Percentiles rank a stretch among this genome's conserved stretches.
These are phyloP conservation scores for Yamadazyma siamensis DNA, from an alignment of 1,139 yeast genomes.

Conservation along the genomic window DNA sequence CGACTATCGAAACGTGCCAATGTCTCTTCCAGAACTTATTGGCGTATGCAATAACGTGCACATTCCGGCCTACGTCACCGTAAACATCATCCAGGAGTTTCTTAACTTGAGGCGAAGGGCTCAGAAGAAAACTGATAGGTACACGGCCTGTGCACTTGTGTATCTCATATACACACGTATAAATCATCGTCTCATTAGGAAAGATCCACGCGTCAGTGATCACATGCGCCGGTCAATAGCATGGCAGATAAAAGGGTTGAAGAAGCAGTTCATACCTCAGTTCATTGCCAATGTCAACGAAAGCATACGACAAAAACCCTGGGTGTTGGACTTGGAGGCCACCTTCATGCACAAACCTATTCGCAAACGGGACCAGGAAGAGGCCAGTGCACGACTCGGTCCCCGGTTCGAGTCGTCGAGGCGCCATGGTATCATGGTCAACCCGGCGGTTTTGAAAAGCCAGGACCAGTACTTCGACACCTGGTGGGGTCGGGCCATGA, in stretches of 20 bases:
- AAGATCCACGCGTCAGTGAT: slow-evolving; percentile 47
- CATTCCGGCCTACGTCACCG: slow-evolving; percentile 53
- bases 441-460: too few relatives aligned
- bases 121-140: slow-evolving; percentile 58
- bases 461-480: too few relatives aligned
- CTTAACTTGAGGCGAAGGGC: slow-evolving; percentile 50
- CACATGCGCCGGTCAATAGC: slow-evolving; percentile 49
- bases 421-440: too few relatives aligned
- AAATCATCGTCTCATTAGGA: slow-evolving; percentile 43
- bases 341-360: slow-evolving; percentile 33
- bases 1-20: slow-evolving; percentile 5
- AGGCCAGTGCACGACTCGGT: slow-evolving; percentile 31
- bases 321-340: slow-evolving; percentile 49
- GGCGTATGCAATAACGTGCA: slow-evolving; percentile 61
- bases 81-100: slow-evolving; percentile 49
- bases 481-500: too few relatives aligned
- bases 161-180: slow-evolving; percentile 56
- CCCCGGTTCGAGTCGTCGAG: too few relatives aligned
- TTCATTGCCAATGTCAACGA: slow-evolving; percentile 54
- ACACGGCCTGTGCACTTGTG: slow-evolving; percentile 62
- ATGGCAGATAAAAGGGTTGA: slow-evolving; percentile 51
- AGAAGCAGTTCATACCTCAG: slow-evolving; percentile 43
- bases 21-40: slow-evolving; percentile 49
- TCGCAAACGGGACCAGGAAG: too few relatives aligned
- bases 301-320: slow-evolving; percentile 50